phyloP scores from a whole-genome alignment of 208 protist genomes.

The Phytomonas francai region DNA sequence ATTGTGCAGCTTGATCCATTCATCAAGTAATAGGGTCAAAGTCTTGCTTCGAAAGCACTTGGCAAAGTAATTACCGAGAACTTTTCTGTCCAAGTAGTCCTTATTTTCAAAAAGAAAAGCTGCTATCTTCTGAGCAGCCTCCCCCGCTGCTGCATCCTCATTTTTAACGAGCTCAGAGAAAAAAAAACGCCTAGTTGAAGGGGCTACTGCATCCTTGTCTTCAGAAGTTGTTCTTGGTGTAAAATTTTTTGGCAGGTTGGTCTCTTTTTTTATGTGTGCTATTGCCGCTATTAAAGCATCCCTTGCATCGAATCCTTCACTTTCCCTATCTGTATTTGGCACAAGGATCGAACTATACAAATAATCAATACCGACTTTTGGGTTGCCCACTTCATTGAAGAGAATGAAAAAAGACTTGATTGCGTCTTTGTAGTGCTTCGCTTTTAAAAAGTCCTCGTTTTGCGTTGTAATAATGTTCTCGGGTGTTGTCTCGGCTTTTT shows the following conservation, averaged over 20 bases:
- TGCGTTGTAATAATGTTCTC: neutral
- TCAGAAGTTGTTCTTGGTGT: neutral
- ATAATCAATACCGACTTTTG: conserved; percentile 51
- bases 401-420: conserved; percentile 61
- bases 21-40: conserved; percentile 53
- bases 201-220: neutral
- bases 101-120: conserved; percentile 54
- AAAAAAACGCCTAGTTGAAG: neutral
- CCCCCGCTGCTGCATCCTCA: conserved; percentile 14
- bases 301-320: neutral
- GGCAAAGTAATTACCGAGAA: conserved; percentile 80
- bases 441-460: conserved; percentile 42
- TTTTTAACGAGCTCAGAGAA: neutral
- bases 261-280: neutral
- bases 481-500: neutral
- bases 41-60: conserved; percentile 53
- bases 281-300: neutral
- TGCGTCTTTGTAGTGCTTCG: conserved; percentile 52
- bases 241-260: neutral
- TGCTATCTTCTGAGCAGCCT: conserved; percentile 28
- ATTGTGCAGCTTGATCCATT: conserved; percentile 76
- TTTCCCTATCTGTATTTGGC: neutral
- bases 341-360: conserved; percentile 28
- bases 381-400: conserved; percentile 52
- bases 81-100: conserved; percentile 69